Base-by-base conservation (phyloP, 371 early-diverging fungal species). In the Chytridiales sp. region DNA sequence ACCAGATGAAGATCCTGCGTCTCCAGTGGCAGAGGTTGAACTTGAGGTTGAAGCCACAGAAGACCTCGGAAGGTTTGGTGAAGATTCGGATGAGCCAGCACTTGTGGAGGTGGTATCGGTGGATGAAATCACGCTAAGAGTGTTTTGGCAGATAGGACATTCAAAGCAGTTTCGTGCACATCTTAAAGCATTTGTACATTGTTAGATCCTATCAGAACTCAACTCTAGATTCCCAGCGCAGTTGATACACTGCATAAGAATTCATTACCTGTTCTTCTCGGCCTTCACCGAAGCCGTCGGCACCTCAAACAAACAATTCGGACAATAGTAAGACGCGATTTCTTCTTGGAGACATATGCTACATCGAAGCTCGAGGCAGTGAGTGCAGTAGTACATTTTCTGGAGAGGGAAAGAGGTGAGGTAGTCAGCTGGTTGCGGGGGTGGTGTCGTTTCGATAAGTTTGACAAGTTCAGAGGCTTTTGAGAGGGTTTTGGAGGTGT, bases 101-200 rank as follows among this genome's bases (percentile, higher is more conserved):
- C 66, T 61, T 0, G 61, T 47, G 8, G 74, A 24, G 15, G 73
- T 66, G 1, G 76, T 59, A 51, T 79, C 85, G 30, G 86, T 85
- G 0, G 81, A 74, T 17, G 88, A 85, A 21, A 92, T 83, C 5
- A 94, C 94, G 1, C 86, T 81, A 30, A 95, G 74, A 4, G 90
- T 87, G 38, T 89, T 90, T 43, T 84, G 80, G 72, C 95, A 96
- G 27, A 87, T 76, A 5, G 97, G 97, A 68, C 95, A 96, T 54
- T 90, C 86, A 66, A 95, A 95, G 75, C 97, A 95, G 69, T 94
- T 95, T 46, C 95, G 81, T 0, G 90, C 92, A 64, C 97, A 96
- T 68, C 93, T 89, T 50, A 41, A 35, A 22, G 22, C 6, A 38
- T 46, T 40, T 3, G 44, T 34, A 26, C n/a, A 42, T 15, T 21